Percentiles rank a stretch among this genome's conserved stretches.
Evolutionary conservation across 2,329 filamentous ascomycete genomes (phyloP).

Genomic region (Xylaria sp.): DNA sequence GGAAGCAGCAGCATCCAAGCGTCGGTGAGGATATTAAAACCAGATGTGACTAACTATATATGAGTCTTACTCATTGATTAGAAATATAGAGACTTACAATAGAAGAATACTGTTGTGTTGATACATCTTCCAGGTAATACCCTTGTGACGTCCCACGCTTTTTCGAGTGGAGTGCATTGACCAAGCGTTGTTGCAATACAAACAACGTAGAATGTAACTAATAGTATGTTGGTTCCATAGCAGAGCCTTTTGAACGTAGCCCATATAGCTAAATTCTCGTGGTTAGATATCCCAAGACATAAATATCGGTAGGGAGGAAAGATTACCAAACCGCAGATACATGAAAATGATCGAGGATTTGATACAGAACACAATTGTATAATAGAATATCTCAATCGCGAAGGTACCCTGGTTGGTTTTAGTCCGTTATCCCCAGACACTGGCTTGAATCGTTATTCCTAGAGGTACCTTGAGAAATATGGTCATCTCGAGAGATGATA

Average conservation of each 20-base stretch:
- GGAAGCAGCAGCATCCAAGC: conserved; percentile 58
- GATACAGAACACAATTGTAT: conserved; percentile 52
- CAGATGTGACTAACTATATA: conserved; percentile 50
- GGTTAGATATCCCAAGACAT: background rate
- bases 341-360: conserved; percentile 59
- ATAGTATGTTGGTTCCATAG: conserved; percentile 51
- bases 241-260: conserved; percentile 48
- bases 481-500: conserved; percentile 35
- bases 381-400: conserved; percentile 56
- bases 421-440: background rate
- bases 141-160: conserved; percentile 54
- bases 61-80: background rate
- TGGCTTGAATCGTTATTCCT: too few species aligned
- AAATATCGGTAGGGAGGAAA: background rate
- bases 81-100: conserved; percentile 47
- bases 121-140: conserved; percentile 52
- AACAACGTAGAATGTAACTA: conserved; percentile 54
- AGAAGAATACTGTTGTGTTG: conserved; percentile 55
- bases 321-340: conserved; percentile 58
- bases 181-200: conserved; percentile 53
- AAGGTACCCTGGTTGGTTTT: conserved; percentile 27
- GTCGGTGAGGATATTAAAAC: conserved; percentile 60
- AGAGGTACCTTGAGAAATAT: conserved; percentile 33
- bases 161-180: conserved; percentile 56
- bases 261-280: conserved; percentile 38